Evolutionary conservation across 768 basidiomycete genomes (phyloP).

Genomic region (Phylloporus scabripes): DNA sequence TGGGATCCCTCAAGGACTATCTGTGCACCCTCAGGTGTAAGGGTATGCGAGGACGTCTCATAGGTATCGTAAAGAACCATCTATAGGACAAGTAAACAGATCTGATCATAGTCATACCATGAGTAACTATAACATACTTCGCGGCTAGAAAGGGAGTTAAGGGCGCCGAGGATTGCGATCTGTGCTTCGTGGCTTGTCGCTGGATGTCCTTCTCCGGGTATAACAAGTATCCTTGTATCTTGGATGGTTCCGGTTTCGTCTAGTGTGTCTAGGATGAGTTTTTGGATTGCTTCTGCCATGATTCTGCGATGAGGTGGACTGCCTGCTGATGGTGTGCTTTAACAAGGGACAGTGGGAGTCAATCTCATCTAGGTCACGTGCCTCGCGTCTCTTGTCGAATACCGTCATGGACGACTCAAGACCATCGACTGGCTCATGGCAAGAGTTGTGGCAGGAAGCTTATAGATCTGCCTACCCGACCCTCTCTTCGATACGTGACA

Average conservation of each 20-base stretch:
- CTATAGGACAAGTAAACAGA: conserved; percentile 35
- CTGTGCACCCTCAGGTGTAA: conserved; percentile 78
- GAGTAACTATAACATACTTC: conserved; percentile 49
- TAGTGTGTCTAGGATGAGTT: conserved; percentile 71
- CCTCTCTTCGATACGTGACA: conserved; percentile 43
- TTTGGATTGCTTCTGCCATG: conserved; percentile 78
- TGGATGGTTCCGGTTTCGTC: conserved; percentile 48
- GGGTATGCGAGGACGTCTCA: conserved; percentile 65
- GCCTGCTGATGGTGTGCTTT: not conserved
- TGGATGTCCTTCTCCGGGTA: conserved; percentile 56
- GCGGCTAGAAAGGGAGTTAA: conserved; percentile 85
- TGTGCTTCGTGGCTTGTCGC: conserved; percentile 73
- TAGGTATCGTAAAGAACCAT: conserved; percentile 81
- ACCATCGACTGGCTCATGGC: conserved; percentile 16
- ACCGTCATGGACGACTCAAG: conserved; percentile 14
- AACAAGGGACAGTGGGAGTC: conserved; percentile 4
- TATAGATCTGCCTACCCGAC: conserved; percentile 59
- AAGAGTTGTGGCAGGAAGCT: conserved; percentile 49
- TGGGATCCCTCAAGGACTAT: conserved; percentile 84
- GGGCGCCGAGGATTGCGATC: conserved; percentile 77
- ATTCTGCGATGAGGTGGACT: not conserved
- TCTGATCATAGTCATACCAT: conserved; percentile 2
- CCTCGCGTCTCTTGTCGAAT: not conserved
- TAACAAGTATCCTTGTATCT: conserved; percentile 62
- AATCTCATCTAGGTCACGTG: conserved; percentile 22